A percentile compares a stretch with the other conserved stretches of the same genome.
phyloP scores from a whole-genome alignment of 306 rosid species.

The Potentilla sterilis region DNA sequence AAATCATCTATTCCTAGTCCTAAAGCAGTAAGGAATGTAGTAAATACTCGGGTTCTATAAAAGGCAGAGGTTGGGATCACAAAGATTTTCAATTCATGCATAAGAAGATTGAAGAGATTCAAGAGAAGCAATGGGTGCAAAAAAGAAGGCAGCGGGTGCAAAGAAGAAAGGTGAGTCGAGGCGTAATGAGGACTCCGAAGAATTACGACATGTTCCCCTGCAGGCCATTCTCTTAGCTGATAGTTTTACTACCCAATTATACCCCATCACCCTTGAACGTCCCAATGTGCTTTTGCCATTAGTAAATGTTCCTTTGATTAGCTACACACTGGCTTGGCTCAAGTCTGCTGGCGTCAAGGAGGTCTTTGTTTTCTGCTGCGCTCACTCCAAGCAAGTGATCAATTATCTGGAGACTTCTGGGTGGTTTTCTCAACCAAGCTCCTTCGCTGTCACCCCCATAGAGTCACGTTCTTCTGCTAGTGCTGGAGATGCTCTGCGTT shows the following conservation, averaged over 20 bases:
- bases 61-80: neutral
- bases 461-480: conserved; percentile 82
- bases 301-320: conserved; percentile 82
- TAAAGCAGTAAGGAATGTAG: neutral
- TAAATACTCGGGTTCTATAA: neutral
- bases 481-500: conserved; percentile 89
- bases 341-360: conserved; percentile 97
- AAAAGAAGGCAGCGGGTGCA: conserved; percentile 76
- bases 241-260: conserved; percentile 78
- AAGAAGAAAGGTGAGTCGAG: conserved; percentile 60
- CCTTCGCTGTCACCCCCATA: conserved; percentile 56
- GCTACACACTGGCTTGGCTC: conserved; percentile 85
- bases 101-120: neutral
- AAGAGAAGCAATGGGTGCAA: conserved; percentile 59
- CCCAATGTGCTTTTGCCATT: conserved; percentile 87
- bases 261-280: conserved; percentile 93
- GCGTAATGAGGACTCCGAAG: conserved; percentile 77
- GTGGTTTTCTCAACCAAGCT: conserved; percentile 65
- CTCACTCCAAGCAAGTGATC: conserved; percentile 84
- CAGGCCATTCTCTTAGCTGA: conserved; percentile 93
- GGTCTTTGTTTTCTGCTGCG: conserved; percentile 88
- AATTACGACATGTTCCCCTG: conserved; percentile 65
- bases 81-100: neutral
- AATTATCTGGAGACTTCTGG: conserved; percentile 67
- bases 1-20: neutral